phyloP scores from a whole-genome alignment of 345 rosid species.

The Excoecaria cochinchinensis region DNA sequence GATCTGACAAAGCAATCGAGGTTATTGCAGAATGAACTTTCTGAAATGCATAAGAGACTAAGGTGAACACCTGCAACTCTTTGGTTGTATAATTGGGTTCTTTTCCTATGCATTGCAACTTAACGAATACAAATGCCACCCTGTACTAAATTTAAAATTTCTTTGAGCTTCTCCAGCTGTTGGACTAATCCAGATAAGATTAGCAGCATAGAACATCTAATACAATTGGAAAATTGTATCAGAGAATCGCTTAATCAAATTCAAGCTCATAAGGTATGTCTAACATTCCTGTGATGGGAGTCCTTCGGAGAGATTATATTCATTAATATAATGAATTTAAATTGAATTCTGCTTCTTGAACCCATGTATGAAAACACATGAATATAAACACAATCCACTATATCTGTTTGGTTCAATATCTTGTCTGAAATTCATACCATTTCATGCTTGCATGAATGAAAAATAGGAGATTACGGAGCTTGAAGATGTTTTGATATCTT shows the following conservation, averaged over 20 bases:
- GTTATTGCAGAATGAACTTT: constrained; percentile 47
- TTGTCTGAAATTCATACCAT: neutral
- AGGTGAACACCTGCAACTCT: constrained; percentile 39
- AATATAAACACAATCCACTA: neutral
- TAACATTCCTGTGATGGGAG: constrained; percentile 9
- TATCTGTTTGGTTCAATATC: neutral
- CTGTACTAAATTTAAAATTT: constrained; percentile 13
- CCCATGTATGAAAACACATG: neutral
- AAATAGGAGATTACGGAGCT: neutral
- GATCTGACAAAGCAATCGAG: constrained; percentile 43
- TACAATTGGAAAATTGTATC: constrained; percentile 58
- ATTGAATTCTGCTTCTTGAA: neutral
- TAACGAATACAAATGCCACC: neutral
- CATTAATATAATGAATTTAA: neutral
- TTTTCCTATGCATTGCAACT: neutral
- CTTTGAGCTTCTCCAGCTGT: constrained; percentile 43
- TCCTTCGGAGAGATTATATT: constrained; percentile 4
- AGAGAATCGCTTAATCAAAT: constrained; percentile 56
- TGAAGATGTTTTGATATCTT: neutral
- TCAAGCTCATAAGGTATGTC: constrained; percentile 52
- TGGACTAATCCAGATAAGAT: constrained; percentile 63
- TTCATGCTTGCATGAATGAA: neutral
- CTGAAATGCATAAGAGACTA: constrained; percentile 51
- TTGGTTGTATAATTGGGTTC: neutral
- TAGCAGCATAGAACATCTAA: constrained; percentile 53